phyloP scores from a whole-genome alignment of 768 basidiomycete genomes.

The Cystobasidium tubakii region DNA sequence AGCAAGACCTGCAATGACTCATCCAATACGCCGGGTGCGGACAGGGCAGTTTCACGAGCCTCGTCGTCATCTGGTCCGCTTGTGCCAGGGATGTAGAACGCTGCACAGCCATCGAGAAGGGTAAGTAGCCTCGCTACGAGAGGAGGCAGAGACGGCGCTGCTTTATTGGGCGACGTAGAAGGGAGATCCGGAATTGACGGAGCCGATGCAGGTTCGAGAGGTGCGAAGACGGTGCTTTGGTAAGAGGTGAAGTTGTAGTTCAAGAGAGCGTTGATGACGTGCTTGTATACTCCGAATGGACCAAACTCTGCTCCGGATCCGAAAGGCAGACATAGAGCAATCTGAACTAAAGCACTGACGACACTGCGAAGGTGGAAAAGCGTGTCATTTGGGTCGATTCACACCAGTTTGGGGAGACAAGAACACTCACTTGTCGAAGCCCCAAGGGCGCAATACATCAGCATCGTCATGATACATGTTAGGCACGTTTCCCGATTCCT shows the following conservation, averaged over 20 bases:
- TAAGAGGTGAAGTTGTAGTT: constrained; percentile 27
- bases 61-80: constrained; percentile 33
- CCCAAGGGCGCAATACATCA: constrained; percentile 16
- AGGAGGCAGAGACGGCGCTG: constrained; percentile 29
- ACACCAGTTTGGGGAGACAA: too few relatives aligned
- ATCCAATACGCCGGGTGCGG: constrained; percentile 56
- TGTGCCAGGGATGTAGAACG: constrained; percentile 1
- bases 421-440: constrained; percentile 25
- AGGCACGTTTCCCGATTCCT: neutral
- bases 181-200: constrained; percentile 3
- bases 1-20: constrained; percentile 71
- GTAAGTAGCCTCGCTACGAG: constrained; percentile 12
- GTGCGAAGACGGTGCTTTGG: constrained; percentile 3
- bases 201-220: constrained; percentile 2
- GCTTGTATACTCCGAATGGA: constrained; percentile 33
- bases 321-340: constrained; percentile 30
- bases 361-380: too few relatives aligned
- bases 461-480: constrained; percentile 21
- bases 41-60: constrained; percentile 2
- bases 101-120: constrained; percentile 1
- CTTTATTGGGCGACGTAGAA: neutral
- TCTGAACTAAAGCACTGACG: neutral
- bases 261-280: constrained; percentile 25
- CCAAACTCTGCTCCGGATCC: neutral
- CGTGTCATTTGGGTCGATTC: too few relatives aligned